Evolutionary conservation across 2,329 filamentous ascomycete species (phyloP).

Genomic region (Tolypocladium pustulatum): DNA sequence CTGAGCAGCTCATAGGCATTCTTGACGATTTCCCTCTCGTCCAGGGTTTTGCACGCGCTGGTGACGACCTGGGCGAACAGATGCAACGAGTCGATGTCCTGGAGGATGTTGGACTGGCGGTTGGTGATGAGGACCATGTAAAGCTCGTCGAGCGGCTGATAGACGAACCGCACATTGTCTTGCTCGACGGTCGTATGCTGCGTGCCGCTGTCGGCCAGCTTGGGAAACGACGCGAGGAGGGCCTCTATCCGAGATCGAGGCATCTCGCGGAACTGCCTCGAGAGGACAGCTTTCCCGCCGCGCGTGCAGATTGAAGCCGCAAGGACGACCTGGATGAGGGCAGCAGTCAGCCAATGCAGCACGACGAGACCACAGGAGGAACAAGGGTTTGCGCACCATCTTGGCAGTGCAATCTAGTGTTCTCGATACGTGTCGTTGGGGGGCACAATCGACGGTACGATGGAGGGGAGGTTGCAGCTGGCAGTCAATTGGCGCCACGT

Average conservation of each 20-base stretch:
- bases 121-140: slow-evolving; percentile 99
- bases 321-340: slow-evolving; percentile 68
- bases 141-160: slow-evolving; percentile 96
- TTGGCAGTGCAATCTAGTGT: slow-evolving; percentile 14
- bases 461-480: slow-evolving; percentile 1
- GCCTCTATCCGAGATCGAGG: slow-evolving; percentile 93
- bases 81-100: slow-evolving; percentile 97
- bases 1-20: slow-evolving; percentile 95
- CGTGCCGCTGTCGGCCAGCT: slow-evolving; percentile 88
- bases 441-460: not conserved
- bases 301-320: slow-evolving; percentile 98
- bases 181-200: slow-evolving; percentile 98
- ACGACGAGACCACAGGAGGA: not conserved
- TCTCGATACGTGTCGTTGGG: not conserved
- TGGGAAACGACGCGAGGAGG: slow-evolving; percentile 91
- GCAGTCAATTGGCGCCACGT: slow-evolving; percentile 1
- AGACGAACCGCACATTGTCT: slow-evolving; percentile 98
- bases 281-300: slow-evolving; percentile 95
- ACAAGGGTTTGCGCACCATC: slow-evolving; percentile 23
- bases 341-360: slow-evolving; percentile 1
- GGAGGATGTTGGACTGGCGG: slow-evolving; percentile 96
- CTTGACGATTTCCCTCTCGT: slow-evolving; percentile 88
- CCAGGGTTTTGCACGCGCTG: slow-evolving; percentile 89
- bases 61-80: slow-evolving; percentile 96
- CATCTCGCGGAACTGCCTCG: slow-evolving; percentile 96